These are phyloP conservation scores for Neonectria punicea DNA, from an alignment of 2,329 filamentous ascomycete genomes.

Conservation along the genomic window DNA sequence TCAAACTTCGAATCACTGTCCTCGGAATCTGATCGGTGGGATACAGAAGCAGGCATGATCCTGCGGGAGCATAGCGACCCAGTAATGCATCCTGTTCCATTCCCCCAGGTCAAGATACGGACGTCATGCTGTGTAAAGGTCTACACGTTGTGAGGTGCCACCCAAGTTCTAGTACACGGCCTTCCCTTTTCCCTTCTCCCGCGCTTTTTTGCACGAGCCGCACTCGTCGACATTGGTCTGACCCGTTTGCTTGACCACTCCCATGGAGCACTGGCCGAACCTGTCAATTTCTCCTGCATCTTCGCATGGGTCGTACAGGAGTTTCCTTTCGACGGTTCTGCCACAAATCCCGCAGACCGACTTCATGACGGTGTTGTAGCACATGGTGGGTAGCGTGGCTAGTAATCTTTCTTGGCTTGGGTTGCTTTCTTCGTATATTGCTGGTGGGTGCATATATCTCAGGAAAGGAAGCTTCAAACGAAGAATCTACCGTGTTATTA, in stretches of 20 bases:
- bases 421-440: neutral
- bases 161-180: neutral
- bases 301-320: slow-evolving; percentile 2
- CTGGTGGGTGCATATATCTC: neutral
- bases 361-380: slow-evolving; percentile 3
- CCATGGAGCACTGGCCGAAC: neutral
- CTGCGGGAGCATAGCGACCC: too few species aligned
- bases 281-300: neutral
- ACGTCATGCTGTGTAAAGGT: neutral
- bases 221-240: neutral
- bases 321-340: neutral
- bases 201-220: neutral
- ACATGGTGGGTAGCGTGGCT: slow-evolving; percentile 4
- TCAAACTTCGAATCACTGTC: too few species aligned
- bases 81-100: neutral
- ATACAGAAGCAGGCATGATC: too few species aligned
- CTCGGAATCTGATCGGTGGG: too few species aligned
- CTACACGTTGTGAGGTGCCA: neutral
- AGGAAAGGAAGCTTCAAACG: neutral
- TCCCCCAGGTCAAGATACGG: neutral
- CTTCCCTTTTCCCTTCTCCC: slow-evolving; percentile 2
- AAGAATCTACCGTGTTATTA: neutral
- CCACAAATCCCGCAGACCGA: neutral
- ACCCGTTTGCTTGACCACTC: neutral
- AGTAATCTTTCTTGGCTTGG: neutral